phyloP scores from a whole-genome alignment of 2,329 filamentous ascomycete species.

The Talaromyces albobiverticillius region DNA sequence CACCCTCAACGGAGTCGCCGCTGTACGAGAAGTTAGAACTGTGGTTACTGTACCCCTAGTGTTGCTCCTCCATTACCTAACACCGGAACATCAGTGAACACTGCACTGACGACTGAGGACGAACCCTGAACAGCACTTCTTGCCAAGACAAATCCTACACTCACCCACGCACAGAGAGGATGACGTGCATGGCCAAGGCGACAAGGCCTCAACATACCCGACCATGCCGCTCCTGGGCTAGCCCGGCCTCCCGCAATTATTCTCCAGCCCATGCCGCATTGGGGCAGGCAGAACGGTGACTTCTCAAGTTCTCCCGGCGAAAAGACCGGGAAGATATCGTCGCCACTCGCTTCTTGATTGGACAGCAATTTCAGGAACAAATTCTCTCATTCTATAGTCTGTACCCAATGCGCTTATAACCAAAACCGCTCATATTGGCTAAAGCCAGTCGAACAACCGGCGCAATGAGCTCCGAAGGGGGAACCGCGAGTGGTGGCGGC shows the following conservation, averaged over 20 bases:
- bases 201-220: neutral
- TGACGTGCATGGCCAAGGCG: neutral
- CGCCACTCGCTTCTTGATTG: constrained; percentile 1
- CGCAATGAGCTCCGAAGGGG: constrained; percentile 21
- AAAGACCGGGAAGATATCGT: neutral
- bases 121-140: too few species aligned
- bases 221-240: constrained; percentile 1
- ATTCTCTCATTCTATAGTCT: neutral
- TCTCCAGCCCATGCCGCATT: neutral
- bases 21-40: too few species aligned
- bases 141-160: too few species aligned
- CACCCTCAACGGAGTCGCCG: too few species aligned
- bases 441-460: constrained; percentile 8
- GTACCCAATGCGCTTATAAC: neutral
- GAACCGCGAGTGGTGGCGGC: constrained; percentile 10
- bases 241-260: constrained; percentile 1
- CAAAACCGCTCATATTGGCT: neutral
- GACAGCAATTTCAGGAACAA: constrained; percentile 7
- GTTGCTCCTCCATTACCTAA: too few species aligned
- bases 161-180: too few species aligned
- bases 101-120: too few species aligned
- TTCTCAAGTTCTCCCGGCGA: neutral
- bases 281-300: too few species aligned
- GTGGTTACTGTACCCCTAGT: too few species aligned
- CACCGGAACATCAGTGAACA: too few species aligned